phyloP scores from a whole-genome alignment of 2,329 filamentous ascomycete genomes.

The Verticillium isaacii region DNA sequence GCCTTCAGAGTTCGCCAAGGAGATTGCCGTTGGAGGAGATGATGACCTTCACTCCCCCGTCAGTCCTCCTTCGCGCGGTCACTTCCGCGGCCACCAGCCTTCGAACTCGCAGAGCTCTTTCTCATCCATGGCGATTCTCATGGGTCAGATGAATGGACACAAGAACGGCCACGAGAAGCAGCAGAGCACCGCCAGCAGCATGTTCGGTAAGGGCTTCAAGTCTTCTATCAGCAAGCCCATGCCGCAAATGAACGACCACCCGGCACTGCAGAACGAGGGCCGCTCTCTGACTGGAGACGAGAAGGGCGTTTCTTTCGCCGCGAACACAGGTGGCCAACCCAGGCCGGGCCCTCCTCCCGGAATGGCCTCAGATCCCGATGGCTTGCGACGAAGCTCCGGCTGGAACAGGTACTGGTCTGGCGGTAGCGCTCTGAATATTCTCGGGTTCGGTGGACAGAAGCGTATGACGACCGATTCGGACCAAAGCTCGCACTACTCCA shows the following conservation, averaged over 20 bases:
- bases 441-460: conserved; percentile 51
- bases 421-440: conserved; percentile 62
- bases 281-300: conserved; percentile 22
- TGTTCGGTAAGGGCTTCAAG: conserved; percentile 61
- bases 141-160: conserved; percentile 39
- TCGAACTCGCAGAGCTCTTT: conserved; percentile 52
- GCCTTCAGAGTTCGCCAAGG: conserved; percentile 2
- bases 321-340: conserved; percentile 24
- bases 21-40: conserved; percentile 13
- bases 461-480: conserved; percentile 51
- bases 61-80: conserved; percentile 10
- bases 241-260: conserved; percentile 34
- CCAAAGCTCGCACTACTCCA: conserved; percentile 52
- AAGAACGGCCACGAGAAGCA: conserved; percentile 46
- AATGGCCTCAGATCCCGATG: conserved; percentile 29
- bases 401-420: conserved; percentile 78
- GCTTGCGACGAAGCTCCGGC: conserved; percentile 59
- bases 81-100: conserved; percentile 47
- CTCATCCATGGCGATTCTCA: conserved; percentile 61
- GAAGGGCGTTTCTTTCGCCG: conserved; percentile 33
- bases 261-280: conserved; percentile 24
- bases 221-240: conserved; percentile 58
- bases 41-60: background rate
- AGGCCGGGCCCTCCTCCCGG: conserved; percentile 26
- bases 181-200: conserved; percentile 44